Percentiles rank a stretch among this genome's conserved stretches.
phyloP scores from a whole-genome alignment of 2,329 filamentous ascomycete genomes.

The Ascochyta clinopodiicola region DNA sequence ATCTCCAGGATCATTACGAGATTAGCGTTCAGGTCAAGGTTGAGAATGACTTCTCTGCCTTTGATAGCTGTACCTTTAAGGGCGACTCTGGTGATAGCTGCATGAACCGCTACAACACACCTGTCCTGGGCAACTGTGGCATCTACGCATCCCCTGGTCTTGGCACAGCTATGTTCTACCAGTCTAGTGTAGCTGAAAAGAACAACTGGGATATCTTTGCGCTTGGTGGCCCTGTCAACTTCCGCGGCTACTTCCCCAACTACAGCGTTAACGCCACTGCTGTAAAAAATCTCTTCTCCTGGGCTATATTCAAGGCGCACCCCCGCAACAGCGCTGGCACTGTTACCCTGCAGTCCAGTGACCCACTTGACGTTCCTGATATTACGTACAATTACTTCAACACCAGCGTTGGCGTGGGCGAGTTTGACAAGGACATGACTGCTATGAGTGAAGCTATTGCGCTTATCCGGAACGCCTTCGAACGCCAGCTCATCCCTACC shows the following conservation, averaged over 20 bases:
- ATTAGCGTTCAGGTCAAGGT: constrained; percentile 55
- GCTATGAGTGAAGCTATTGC: constrained; percentile 62
- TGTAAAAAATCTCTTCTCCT: constrained; percentile 57
- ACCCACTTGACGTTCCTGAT: constrained; percentile 68
- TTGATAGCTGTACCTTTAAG: constrained; percentile 52
- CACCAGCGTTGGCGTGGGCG: constrained; percentile 63
- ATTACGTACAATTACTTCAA: constrained; percentile 58
- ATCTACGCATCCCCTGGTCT: constrained; percentile 60
- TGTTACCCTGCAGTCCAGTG: constrained; percentile 65
- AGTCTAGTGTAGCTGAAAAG: constrained; percentile 52
- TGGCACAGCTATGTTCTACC: constrained; percentile 56
- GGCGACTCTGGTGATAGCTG: constrained; percentile 54
- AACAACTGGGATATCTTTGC: constrained; percentile 63
- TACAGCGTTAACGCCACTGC: constrained; percentile 60
- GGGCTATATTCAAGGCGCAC: constrained; percentile 66
- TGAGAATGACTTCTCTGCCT: constrained; percentile 41
- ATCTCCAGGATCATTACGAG: constrained; percentile 69
- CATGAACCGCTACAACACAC: constrained; percentile 51
- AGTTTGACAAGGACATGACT: constrained; percentile 63
- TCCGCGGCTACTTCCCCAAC: constrained; percentile 63
- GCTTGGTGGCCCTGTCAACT: constrained; percentile 62
- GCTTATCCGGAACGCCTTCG: constrained; percentile 56
- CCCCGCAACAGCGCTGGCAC: constrained; percentile 67
- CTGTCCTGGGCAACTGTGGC: constrained; percentile 54
- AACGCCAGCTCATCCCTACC: constrained; percentile 44